Percentiles rank a stretch among this genome's conserved stretches.
These are phyloP conservation scores for Ilyonectria robusta DNA, from an alignment of 2,329 filamentous ascomycete species.

Conservation along the genomic window DNA sequence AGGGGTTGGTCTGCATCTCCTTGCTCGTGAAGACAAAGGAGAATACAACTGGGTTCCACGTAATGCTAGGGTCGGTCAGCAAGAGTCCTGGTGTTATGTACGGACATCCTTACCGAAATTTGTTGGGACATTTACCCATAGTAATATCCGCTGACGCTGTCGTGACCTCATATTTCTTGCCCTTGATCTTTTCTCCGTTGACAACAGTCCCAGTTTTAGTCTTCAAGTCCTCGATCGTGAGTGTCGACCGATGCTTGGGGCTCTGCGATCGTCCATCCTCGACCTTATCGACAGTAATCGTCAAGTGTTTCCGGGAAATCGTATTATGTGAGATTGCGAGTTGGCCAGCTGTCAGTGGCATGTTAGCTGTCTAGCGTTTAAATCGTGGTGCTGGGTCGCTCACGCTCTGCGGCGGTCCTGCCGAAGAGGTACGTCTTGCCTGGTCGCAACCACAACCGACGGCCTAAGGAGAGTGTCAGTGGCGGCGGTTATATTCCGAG, in stretches of 20 bases:
- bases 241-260: conserved; percentile 74
- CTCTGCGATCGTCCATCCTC: conserved; percentile 76
- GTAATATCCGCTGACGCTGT: conserved; percentile 71
- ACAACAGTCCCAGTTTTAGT: conserved; percentile 88
- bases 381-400: conserved; percentile 38
- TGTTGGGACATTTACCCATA: conserved; percentile 78
- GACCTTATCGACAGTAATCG: conserved; percentile 79
- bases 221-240: conserved; percentile 83
- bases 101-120: conserved; percentile 67
- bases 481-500: not conserved
- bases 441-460: conserved; percentile 85
- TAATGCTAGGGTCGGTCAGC: conserved; percentile 68
- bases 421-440: conserved; percentile 90
- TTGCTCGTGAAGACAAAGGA: conserved; percentile 84
- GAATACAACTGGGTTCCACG: conserved; percentile 85
- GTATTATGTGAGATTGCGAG: conserved; percentile 83
- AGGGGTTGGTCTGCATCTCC: conserved; percentile 76
- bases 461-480: conserved; percentile 48
- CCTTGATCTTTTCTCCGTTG: conserved; percentile 80
- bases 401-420: conserved; percentile 78
- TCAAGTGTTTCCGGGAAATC: conserved; percentile 91
- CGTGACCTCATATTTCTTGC: conserved; percentile 69
- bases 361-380: conserved; percentile 13
- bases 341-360: conserved; percentile 66
- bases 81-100: not conserved